Conservation (phyloP, 345 rosid species). For the Salix purpurea region DNA sequence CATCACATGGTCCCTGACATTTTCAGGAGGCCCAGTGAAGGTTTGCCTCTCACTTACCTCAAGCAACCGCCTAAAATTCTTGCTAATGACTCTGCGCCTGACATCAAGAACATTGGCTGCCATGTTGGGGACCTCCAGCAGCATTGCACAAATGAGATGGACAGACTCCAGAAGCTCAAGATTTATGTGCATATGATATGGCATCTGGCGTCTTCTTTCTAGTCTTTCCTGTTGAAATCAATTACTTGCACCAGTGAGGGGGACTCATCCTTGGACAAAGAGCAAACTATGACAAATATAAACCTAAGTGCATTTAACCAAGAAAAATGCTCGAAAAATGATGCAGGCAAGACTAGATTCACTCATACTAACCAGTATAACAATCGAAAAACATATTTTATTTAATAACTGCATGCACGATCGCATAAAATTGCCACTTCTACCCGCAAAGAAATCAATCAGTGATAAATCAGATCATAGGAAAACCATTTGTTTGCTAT, state of each 20-base stretch:
- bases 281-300: neutral
- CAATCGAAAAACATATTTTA: neutral
- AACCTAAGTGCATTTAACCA: neutral
- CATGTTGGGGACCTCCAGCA: constrained; percentile 89
- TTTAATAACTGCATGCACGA: neutral
- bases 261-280: neutral
- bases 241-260: neutral
- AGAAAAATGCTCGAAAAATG: neutral
- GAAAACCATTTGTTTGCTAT: no score
- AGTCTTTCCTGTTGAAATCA: constrained; percentile 59
- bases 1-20: constrained; percentile 83
- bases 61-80: constrained; percentile 69
- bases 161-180: constrained; percentile 93
- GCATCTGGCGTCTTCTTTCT: constrained; percentile 93
- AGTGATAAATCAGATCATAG: neutral
- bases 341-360: neutral
- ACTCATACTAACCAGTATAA: neutral
- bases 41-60: constrained; percentile 77
- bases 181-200: constrained; percentile 95
- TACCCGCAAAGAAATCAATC: neutral
- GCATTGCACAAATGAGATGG: constrained; percentile 86
- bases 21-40: constrained; percentile 81
- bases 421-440: neutral
- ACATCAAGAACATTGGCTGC: constrained; percentile 65
- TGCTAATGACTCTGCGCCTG: constrained; percentile 70